phyloP scores from a whole-genome alignment of 164 flowering plant species.

The Dillenia turbinata region DNA sequence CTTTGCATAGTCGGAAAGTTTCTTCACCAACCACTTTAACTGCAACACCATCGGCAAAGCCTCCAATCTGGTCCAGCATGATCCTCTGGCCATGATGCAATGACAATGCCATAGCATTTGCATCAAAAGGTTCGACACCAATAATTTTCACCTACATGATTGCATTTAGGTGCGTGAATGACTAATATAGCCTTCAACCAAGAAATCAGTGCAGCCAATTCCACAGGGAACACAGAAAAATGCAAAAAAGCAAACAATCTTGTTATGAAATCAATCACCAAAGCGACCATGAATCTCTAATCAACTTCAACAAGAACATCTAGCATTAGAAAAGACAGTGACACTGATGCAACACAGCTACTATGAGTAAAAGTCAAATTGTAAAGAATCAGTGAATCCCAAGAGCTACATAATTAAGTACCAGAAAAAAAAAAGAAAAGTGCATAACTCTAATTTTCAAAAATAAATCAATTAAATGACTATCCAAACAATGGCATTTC shows the following conservation, averaged over 20 bases:
- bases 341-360: no score
- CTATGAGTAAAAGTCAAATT: no score
- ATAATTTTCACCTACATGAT: slow-evolving; percentile 75
- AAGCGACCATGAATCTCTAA: no score
- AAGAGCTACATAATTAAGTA: no score
- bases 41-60: slow-evolving; percentile 99
- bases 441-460: neutral
- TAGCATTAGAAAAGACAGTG: no score
- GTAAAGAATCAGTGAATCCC: no score
- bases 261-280: neutral
- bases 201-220: no score
- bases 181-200: no score
- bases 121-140: slow-evolving; percentile 97
- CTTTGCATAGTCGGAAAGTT: slow-evolving; percentile 84
- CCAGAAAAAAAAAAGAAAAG: neutral
- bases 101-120: slow-evolving; percentile 99
- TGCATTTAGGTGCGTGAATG: no score
- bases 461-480: neutral
- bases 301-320: no score
- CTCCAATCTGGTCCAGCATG: slow-evolving; percentile 86
- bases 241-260: neutral
- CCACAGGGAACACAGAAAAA: neutral
- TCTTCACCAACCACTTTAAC: slow-evolving; percentile 97
- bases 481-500: neutral
- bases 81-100: slow-evolving; percentile 84